phyloP scores from a whole-genome alignment of 768 basidiomycete species.

The Rhizopogon vinicolor region DNA sequence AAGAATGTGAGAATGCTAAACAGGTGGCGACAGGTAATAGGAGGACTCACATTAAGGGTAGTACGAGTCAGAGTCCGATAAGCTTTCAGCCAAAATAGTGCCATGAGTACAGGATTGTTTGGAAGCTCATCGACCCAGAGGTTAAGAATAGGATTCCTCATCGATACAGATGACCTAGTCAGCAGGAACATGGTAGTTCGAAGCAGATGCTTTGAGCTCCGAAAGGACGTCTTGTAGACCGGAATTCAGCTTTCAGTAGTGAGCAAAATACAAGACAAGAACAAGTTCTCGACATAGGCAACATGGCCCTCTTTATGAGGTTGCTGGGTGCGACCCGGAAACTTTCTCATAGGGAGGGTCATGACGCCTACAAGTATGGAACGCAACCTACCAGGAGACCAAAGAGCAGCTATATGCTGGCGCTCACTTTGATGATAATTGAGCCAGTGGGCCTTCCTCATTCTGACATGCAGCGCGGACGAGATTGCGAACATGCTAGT shows the following conservation, averaged over 20 bases:
- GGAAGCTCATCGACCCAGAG: constrained; percentile 30
- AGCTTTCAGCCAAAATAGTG: constrained; percentile 27
- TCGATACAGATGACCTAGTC: constrained; percentile 1
- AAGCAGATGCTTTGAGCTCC: constrained; percentile 1
- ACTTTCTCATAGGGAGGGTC: neutral
- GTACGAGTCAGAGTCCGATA: constrained; percentile 12
- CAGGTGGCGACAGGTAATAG: no score
- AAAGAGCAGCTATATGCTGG: constrained; percentile 4
- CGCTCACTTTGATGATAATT: constrained; percentile 2
- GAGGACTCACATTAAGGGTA: no score
- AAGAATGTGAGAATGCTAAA: no score
- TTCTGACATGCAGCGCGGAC: constrained; percentile 2
- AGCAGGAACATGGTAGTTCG: neutral
- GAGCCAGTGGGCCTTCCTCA: constrained; percentile 1
- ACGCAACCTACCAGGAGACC: constrained; percentile 2
- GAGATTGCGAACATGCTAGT: constrained; percentile 3
- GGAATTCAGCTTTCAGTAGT: constrained; percentile 2
- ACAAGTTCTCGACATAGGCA: constrained; percentile 4
- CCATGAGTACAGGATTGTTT: constrained; percentile 27
- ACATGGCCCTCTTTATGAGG: constrained; percentile 6
- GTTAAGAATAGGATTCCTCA: constrained; percentile 15
- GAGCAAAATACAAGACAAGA: constrained; percentile 4
- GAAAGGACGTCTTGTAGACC: constrained; percentile 1
- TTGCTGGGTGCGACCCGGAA: neutral
- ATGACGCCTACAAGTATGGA: neutral